Percentiles rank a stretch among this genome's conserved stretches.
These are phyloP conservation scores for Aspergillus clavatus DNA, from an alignment of 2,329 filamentous ascomycete species.

Conservation along the genomic window DNA sequence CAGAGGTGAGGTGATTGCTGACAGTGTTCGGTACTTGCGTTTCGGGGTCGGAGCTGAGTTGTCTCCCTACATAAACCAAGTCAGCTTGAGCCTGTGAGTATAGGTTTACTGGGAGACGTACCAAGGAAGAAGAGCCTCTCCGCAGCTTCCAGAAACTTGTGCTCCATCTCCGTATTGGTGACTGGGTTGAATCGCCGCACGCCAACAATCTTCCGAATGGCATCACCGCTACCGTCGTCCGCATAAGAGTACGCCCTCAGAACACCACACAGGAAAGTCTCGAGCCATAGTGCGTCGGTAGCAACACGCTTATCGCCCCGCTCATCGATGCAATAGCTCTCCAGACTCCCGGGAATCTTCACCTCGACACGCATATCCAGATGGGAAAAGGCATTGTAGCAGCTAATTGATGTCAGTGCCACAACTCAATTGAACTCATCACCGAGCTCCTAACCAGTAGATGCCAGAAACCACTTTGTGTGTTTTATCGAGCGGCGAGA, in stretches of 20 bases:
- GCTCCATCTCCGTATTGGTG: conserved; percentile 96
- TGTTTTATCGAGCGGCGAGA: conserved; percentile 75
- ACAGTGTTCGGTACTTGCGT: conserved; percentile 97
- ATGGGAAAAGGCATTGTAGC: conserved; percentile 98
- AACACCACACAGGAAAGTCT: conserved; percentile 95
- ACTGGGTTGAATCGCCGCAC: conserved; percentile 95
- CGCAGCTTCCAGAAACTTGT: conserved; percentile 89
- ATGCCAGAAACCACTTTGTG: conserved; percentile 90
- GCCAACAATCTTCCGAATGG: conserved; percentile 95
- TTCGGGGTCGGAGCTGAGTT: conserved; percentile 91
- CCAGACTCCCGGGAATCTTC: conserved; percentile 90
- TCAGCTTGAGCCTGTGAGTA: conserved; percentile 13
- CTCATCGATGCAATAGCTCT: conserved; percentile 97
- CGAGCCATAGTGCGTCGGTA: conserved; percentile 91
- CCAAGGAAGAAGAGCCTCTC: conserved; percentile 94
- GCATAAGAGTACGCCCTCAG: conserved; percentile 93
- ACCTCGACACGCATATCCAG: conserved; percentile 98
- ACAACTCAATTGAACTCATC: conserved; percentile 26
- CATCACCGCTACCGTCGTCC: conserved; percentile 88
- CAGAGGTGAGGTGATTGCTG: conserved; percentile 91
- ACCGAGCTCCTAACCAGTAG: conserved; percentile 68
- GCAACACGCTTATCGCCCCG: conserved; percentile 90
- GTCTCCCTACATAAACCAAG: conserved; percentile 61
- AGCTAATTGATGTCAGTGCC: conserved; percentile 46
- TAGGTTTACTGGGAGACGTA: conserved; percentile 29